These are phyloP conservation scores for Kernera saxatilis DNA, from an alignment of 345 rosid genomes.

Conservation along the genomic window DNA sequence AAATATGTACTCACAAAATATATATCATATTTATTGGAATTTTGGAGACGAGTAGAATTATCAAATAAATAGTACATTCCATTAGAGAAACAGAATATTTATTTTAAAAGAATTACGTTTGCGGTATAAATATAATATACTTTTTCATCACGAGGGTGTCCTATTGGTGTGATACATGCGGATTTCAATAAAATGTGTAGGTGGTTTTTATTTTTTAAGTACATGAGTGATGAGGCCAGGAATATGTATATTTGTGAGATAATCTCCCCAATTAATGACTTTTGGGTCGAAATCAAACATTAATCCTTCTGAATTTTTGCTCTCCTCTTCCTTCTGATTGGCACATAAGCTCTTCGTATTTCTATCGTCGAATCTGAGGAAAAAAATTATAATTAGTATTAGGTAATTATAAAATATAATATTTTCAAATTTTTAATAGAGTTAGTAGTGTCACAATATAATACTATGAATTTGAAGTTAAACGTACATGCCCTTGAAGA, in stretches of 20 bases:
- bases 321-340: conserved; percentile 22
- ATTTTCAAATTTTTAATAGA: no score
- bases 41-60: background rate
- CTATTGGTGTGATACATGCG: background rate
- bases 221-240: conserved; percentile 56
- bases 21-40: background rate
- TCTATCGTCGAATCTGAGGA: conserved; percentile 55
- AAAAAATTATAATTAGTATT: background rate
- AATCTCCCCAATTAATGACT: conserved; percentile 56
- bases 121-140: background rate
- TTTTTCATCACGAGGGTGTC: background rate
- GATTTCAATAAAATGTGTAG: background rate
- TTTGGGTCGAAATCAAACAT: conserved; percentile 58
- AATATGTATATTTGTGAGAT: conserved; percentile 48
- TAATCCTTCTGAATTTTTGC: conserved; percentile 28
- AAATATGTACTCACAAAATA: no score
- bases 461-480: background rate
- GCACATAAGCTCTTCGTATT: conserved; percentile 45
- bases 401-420: background rate
- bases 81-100: background rate
- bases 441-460: background rate
- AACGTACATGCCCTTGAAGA: conserved; percentile 83
- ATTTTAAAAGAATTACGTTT: background rate
- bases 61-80: no score
- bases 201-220: conserved; percentile 36